Conservation (phyloP, 2,329 filamentous ascomycete genomes). For the Calonectria pteridis region DNA sequence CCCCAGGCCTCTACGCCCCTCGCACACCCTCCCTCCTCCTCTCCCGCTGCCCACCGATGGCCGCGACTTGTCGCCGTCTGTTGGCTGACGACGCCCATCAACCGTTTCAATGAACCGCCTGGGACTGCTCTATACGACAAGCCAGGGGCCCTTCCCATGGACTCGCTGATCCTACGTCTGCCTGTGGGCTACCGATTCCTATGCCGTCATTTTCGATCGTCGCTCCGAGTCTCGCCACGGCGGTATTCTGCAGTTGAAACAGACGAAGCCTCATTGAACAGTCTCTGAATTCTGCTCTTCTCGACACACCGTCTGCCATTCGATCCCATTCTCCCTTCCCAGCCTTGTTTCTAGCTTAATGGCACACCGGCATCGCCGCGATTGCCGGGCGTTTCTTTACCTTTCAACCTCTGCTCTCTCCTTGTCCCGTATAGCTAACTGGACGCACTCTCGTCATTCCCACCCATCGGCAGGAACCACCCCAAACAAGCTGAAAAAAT, state of each 20-base stretch:
- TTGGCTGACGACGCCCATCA: background rate
- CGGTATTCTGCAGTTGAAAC: background rate
- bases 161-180: background rate
- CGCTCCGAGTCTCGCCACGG: background rate
- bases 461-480: background rate
- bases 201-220: background rate
- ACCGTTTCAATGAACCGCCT: background rate
- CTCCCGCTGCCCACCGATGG: background rate
- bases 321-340: background rate
- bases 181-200: too few species aligned
- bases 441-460: background rate
- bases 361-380: background rate
- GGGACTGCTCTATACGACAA: background rate
- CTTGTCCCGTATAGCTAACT: background rate
- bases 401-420: background rate
- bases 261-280: background rate
- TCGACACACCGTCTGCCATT: background rate
- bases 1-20: background rate
- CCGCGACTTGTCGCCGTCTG: background rate
- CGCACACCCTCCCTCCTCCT: background rate
- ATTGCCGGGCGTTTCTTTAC: background rate
- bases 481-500: background rate
- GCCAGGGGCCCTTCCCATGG: background rate
- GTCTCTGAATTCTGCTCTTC: background rate
- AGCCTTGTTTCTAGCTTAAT: background rate